Evolutionary conservation across 768 basidiomycete species (phyloP).

Genomic region (Kwoniella mangroviensis): DNA sequence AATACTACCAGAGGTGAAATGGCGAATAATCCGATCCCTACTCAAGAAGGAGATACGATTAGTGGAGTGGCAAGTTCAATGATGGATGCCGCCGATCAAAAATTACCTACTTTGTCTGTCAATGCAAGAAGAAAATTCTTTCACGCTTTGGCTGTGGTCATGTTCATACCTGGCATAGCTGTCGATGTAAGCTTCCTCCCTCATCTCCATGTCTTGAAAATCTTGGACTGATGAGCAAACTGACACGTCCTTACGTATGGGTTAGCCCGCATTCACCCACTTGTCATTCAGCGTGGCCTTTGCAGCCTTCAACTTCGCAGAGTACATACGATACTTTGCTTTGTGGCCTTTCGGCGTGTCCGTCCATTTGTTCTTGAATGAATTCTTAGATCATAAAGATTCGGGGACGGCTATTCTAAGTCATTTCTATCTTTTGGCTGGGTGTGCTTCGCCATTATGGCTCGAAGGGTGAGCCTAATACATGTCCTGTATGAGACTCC

Average conservation of each 20-base stretch:
- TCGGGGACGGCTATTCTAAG: conserved; percentile 93
- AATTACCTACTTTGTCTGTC: conserved; percentile 82
- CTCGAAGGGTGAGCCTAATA: conserved; percentile 75
- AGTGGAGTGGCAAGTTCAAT: conserved; percentile 52
- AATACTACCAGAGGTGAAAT: conserved; percentile 2
- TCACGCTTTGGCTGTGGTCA: conserved; percentile 90
- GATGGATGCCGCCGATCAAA: conserved; percentile 82
- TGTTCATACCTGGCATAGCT: conserved; percentile 94
- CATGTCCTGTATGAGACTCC: background rate
- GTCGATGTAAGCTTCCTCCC: conserved; percentile 70
- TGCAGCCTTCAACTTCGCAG: conserved; percentile 90
- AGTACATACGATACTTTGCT: conserved; percentile 98
- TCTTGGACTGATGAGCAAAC: too few species aligned
- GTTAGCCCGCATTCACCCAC: conserved; percentile 92
- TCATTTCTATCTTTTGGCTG: conserved; percentile 95
- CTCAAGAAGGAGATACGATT: conserved; percentile 11
- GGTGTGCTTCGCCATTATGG: conserved; percentile 93
- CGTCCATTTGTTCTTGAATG: conserved; percentile 94
- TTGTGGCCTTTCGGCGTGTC: conserved; percentile 92
- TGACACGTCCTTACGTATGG: too few species aligned
- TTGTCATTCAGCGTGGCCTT: conserved; percentile 93
- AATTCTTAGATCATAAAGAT: conserved; percentile 94
- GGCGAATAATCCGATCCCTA: background rate
- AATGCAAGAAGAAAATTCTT: conserved; percentile 96
- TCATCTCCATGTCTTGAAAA: too few species aligned